A percentile compares a stretch with the other conserved stretches of the same genome.
Conservation (phyloP, 768 basidiomycete genomes). For the Lepiota subincarnata region DNA sequence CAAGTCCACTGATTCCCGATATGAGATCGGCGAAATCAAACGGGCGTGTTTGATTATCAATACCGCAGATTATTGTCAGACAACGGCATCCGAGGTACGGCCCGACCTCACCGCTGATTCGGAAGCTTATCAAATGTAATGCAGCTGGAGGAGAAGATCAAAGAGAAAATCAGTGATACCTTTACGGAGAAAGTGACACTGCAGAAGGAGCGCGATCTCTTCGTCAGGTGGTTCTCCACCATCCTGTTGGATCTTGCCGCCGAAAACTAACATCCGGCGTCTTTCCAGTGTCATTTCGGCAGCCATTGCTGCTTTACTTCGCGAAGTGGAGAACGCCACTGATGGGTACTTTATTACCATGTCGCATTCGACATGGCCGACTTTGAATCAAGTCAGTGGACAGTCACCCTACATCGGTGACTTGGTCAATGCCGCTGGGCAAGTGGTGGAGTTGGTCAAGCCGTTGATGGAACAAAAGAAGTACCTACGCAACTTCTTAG, state of each 20-base stretch:
- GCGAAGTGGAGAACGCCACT: constrained; percentile 81
- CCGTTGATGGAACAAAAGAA: constrained; percentile 92
- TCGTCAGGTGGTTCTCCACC: constrained; percentile 62
- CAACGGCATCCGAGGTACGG: constrained; percentile 79
- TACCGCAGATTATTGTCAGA: constrained; percentile 96
- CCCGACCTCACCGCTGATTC: not conserved
- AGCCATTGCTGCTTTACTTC: constrained; percentile 73
- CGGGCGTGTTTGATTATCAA: constrained; percentile 90
- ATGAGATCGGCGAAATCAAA: constrained; percentile 69
- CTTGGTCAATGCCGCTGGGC: constrained; percentile 67
- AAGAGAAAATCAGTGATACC: constrained; percentile 71
- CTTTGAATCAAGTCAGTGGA: constrained; percentile 79
- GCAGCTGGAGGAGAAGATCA: constrained; percentile 90
- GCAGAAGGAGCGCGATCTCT: constrained; percentile 82
- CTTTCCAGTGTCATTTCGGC: constrained; percentile 71
- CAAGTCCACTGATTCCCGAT: constrained; percentile 75
- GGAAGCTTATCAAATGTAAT: not conserved
- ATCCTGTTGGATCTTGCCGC: not conserved
- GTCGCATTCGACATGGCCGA: constrained; percentile 74
- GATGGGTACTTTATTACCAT: constrained; percentile 79
- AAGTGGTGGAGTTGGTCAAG: constrained; percentile 72
- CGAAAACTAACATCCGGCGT: not conserved
- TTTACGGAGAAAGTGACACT: constrained; percentile 79
- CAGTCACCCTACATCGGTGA: constrained; percentile 80
- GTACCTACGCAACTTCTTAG: constrained; percentile 87